These are phyloP conservation scores for Ricinus communis DNA, from an alignment of 345 rosid genomes.

Conservation along the genomic window DNA sequence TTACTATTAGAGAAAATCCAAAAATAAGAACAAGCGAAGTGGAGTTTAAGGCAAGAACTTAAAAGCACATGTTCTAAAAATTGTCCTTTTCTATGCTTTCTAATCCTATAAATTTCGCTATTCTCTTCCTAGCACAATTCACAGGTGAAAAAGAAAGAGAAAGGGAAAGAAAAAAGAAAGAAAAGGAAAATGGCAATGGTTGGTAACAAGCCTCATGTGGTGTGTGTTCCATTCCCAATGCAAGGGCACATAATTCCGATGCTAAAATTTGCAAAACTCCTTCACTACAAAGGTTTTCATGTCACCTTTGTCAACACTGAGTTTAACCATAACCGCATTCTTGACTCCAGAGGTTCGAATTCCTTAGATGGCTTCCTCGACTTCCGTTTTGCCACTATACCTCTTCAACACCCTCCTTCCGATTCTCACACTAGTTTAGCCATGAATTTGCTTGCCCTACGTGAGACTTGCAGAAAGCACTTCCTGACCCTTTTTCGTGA, in stretches of 20 bases:
- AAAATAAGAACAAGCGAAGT: neutral
- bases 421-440: constrained; percentile 10
- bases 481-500: constrained; percentile 5
- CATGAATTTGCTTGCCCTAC: constrained; percentile 9
- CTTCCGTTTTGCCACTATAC: constrained; percentile 15
- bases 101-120: neutral
- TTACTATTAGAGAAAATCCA: neutral
- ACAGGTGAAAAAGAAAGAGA: neutral
- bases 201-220: constrained; percentile 2
- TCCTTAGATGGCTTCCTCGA: neutral
- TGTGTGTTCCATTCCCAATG: constrained; percentile 9
- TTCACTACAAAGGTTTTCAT: constrained; percentile 7
- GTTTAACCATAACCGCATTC: constrained; percentile 4
- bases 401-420: constrained; percentile 18
- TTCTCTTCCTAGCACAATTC: neutral
- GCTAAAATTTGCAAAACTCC: constrained; percentile 9
- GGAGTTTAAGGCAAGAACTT: neutral
- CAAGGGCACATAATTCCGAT: constrained; percentile 4
- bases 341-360: neutral
- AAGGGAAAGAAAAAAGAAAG: neutral
- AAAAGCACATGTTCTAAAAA: neutral
- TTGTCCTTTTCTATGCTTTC: neutral
- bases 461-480: constrained; percentile 4
- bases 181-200: neutral
- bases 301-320: constrained; percentile 11